Base-by-base conservation (phyloP, 495 filamentous ascomycete species). In the Neurospora sp. region DNA sequence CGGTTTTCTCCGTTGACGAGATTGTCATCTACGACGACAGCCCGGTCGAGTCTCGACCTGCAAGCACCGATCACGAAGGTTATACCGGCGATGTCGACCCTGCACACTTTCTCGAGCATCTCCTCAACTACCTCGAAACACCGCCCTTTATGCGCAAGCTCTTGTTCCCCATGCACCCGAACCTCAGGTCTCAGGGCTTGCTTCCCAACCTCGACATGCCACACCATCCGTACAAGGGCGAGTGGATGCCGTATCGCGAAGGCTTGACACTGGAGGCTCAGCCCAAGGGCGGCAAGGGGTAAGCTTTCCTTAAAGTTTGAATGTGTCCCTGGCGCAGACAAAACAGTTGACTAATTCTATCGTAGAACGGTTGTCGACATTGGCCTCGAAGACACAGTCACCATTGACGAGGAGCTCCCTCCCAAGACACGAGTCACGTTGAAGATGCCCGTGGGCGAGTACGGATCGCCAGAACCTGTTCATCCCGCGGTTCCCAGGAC, bases 1-100 rank as follows among this genome's bases (percentile, higher is more conserved):
- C 91, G 35, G 90, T 94, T 72, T 94, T 93, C 77, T 90, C 86
- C 73, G 87, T 94, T 70, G 92, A 95, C 76, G 92, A 95, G 79
- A 84, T 95, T 38, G 84, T 94, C 61, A 79, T 94, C 71, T 94
- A 90, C 78, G 87, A 92, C 68, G 92, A 94, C 78, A 83, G 80
- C 46, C 84, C 80, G 0, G 35, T 75, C 16, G 77, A 81, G 40
- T 78, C 81, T 27, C 84, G 82, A 53, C 76, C 81, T 40, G 68
- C 73, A 18, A 80, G 84, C 39, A 80, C 83, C 31, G 81, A 86
- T 46, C 77, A 82, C 18, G 82, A 84, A 8, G 81, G 82, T 31
- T 91, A 91, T 75, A 92, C 90, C 0, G 90, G 88, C 69, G 88
- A 85, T 70, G 79, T 85, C 1, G 88, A 93, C 74, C 91, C 91